Evolutionary conservation across 768 basidiomycete genomes (phyloP), one percentile per base, ranked within the genome.

Genomic region (Mycena metata): DNA sequence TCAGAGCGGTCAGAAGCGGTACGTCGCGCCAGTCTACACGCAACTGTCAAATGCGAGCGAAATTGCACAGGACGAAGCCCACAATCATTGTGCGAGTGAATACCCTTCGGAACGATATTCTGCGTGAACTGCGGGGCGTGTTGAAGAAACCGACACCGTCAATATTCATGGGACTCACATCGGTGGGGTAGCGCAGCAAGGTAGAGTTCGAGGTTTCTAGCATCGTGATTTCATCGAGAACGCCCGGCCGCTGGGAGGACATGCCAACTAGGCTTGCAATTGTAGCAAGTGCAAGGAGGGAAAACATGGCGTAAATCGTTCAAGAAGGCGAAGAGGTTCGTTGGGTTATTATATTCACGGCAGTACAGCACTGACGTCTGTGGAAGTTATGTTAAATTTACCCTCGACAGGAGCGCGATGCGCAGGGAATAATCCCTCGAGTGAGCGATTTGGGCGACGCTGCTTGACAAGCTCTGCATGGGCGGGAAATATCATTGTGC

Each of bases 41-140:
- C 5, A 15, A n/a, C 46, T 33, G 10, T 60, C 33, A 54, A 15
- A 17, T 64, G 33, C 17, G 24, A 46, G 24, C 43, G 17, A 12
- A 59, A 3, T 30, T 43, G 12, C 13, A 23, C 41, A 17, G n/a
- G 13, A 42, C 12, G 24, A 39, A 12, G 72, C 80, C 69, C 66
- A 87, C 86, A 87, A 64, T 87, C 85, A 69, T 88, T 88, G 71
- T 88, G 86, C 0, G 86, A 86, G 72, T 87, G 85, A n/a, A 87
- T 85, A 7, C 67, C 60, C 71, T 84, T 85, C 0, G 84, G 85
- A 33, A 86, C 78, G 54, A 86, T 81, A 60, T 77, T 75, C 71
- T 85, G 84, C 3, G 86, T 86, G 63, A 83, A 81, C 69, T 84
- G 82, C 0, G 47, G 19, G 23, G 17, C 12, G 11, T 26, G 46